Conservation (phyloP, 2,329 filamentous ascomycete species). For the Aspergillus udagawae region DNA sequence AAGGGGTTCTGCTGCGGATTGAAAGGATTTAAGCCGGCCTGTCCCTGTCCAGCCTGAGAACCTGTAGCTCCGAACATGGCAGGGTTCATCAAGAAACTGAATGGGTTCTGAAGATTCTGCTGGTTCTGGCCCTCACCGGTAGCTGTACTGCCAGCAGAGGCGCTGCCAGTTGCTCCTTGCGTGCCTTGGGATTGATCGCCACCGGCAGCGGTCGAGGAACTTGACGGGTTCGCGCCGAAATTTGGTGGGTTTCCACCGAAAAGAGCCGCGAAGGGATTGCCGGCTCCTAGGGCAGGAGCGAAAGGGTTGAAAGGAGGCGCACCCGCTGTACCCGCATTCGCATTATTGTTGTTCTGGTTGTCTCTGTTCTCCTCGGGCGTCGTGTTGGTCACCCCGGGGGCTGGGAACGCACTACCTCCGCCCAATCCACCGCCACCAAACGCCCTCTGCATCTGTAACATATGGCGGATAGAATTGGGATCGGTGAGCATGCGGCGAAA, state of each 20-base stretch:
- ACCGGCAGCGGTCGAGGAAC: constrained; percentile 28
- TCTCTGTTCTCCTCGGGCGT: constrained; percentile 56
- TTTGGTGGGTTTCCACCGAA: constrained; percentile 42
- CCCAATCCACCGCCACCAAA: constrained; percentile 53
- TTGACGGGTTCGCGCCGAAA: constrained; percentile 24
- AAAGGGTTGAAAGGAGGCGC: constrained; percentile 31
- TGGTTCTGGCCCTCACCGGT: constrained; percentile 30
- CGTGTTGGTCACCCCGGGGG: constrained; percentile 85
- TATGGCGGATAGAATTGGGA: constrained; percentile 76
- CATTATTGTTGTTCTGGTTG: constrained; percentile 33
- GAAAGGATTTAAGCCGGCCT: constrained; percentile 45
- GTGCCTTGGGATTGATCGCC: constrained; percentile 26
- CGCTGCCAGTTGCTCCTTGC: constrained; percentile 26
- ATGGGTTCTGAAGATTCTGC: constrained; percentile 58
- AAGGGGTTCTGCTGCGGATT: constrained; percentile 50
- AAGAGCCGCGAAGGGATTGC: constrained; percentile 61
- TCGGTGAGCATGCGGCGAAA: constrained; percentile 93
- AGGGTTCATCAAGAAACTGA: constrained; percentile 60
- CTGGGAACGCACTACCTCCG: constrained; percentile 65
- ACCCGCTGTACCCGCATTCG: constrained; percentile 37
- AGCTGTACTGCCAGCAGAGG: constrained; percentile 26
- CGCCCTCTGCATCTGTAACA: constrained; percentile 72
- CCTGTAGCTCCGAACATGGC: constrained; percentile 32
- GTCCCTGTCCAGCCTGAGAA: constrained; percentile 28
- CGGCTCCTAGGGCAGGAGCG: constrained; percentile 21